Conservation (phyloP, 148 eudicot genomes). For the Nyssa sinensis region DNA sequence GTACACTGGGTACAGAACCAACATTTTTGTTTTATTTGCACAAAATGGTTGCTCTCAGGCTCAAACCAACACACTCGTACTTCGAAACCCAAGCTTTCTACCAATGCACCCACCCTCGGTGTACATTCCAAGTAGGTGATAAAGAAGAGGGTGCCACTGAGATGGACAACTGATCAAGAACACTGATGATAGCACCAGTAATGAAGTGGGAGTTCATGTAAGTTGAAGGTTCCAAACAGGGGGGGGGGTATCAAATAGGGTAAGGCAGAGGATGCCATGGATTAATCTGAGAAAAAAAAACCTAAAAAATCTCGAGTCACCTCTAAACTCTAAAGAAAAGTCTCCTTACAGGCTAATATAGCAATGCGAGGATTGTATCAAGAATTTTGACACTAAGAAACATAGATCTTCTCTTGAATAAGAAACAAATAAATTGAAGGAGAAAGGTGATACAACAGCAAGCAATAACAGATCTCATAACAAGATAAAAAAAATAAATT, state of each 20-base stretch:
- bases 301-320: neutral
- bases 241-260: too few species aligned
- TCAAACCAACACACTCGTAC: too few species aligned
- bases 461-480: neutral
- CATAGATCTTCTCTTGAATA: neutral
- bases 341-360: constrained; percentile 3
- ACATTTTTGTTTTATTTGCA: too few species aligned
- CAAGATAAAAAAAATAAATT: neutral
- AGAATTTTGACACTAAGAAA: neutral
- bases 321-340: neutral
- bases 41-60: too few species aligned
- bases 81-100: too few species aligned
- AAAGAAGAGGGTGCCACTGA: neutral
- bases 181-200: neutral
- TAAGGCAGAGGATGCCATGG: neutral
- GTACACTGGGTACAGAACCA: too few species aligned
- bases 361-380: neutral
- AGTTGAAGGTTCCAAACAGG: neutral
- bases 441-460: neutral
- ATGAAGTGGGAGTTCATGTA: neutral
- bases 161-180: neutral
- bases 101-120: too few species aligned
- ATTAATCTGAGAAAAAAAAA: neutral
- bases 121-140: too few species aligned
- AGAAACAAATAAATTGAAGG: neutral